phyloP scores from a whole-genome alignment of 257 asterid genomes.

The Euphrasia confusa region DNA sequence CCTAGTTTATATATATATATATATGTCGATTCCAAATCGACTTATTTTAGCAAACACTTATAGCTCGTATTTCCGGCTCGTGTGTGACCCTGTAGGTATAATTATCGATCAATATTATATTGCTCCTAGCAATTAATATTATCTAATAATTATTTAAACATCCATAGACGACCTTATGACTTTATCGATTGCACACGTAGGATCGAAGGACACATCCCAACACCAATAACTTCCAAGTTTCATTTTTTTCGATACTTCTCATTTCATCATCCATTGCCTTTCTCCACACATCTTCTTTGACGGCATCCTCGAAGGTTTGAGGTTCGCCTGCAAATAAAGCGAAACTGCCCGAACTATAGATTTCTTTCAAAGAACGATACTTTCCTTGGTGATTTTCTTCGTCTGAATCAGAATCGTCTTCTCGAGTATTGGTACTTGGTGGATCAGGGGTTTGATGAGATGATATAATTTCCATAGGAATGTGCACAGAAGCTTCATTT shows the following conservation, averaged over 20 bases:
- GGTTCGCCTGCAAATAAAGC: conserved; percentile 10
- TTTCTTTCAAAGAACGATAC: conserved; percentile 9
- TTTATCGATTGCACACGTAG: too few relatives aligned
- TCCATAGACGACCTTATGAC: too few relatives aligned
- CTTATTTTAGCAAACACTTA: too few relatives aligned
- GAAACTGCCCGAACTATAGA: neutral
- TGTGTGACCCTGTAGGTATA: too few relatives aligned
- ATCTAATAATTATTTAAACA: too few relatives aligned
- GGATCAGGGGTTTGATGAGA: neutral
- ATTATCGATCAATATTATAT: too few relatives aligned
- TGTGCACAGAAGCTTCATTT: neutral
- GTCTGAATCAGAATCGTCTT: neutral
- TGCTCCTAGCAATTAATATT: too few relatives aligned
- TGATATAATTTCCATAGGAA: neutral
- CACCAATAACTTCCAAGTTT: conserved; percentile 15
- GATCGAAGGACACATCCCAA: too few relatives aligned
- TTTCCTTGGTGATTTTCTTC: neutral
- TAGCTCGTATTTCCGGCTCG: too few relatives aligned
- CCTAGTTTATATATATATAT: too few relatives aligned
- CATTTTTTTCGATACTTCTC: neutral
- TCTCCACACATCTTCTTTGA: too few relatives aligned
- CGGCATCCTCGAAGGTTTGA: neutral
- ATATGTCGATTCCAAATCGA: too few relatives aligned
- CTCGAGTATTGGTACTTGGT: neutral
- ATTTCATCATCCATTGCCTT: neutral